These are phyloP conservation scores for Aspergillus chevalieri DNA, from an alignment of 2,329 filamentous ascomycete genomes.

Conservation along the genomic window DNA sequence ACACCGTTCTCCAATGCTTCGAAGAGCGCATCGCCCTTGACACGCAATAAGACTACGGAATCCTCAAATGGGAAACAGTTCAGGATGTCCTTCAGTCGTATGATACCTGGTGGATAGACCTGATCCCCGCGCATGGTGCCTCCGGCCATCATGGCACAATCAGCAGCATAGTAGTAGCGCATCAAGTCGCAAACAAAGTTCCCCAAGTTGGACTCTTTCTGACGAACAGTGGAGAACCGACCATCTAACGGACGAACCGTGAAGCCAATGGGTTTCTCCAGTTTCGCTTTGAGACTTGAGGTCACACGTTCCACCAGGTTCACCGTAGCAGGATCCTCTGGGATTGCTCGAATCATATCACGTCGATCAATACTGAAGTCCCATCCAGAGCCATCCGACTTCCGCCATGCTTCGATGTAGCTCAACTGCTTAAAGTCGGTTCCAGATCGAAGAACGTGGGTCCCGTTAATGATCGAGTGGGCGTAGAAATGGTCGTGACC, in stretches of 20 bases:
- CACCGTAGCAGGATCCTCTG: slow-evolving; percentile 56
- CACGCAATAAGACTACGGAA: slow-evolving; percentile 69
- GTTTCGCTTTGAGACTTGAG: slow-evolving; percentile 64
- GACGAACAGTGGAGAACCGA: slow-evolving; percentile 74
- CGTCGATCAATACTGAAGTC: slow-evolving; percentile 70
- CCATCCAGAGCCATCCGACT: slow-evolving; percentile 54
- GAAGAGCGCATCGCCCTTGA: slow-evolving; percentile 65
- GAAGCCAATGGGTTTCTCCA: slow-evolving; percentile 78
- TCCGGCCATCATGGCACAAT: slow-evolving; percentile 77
- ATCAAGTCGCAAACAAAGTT: slow-evolving; percentile 93
- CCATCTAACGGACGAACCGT: slow-evolving; percentile 77
- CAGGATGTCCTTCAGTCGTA: slow-evolving; percentile 74
- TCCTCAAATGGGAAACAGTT: slow-evolving; percentile 92
- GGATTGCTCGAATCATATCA: slow-evolving; percentile 64
- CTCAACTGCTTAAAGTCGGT: slow-evolving; percentile 90
- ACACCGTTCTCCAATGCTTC: slow-evolving; percentile 83
- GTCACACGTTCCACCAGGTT: slow-evolving; percentile 64
- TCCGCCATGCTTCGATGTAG: slow-evolving; percentile 71
- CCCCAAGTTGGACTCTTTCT: slow-evolving; percentile 73
- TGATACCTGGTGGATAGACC: slow-evolving; percentile 73
- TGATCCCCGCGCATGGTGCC: slow-evolving; percentile 85
- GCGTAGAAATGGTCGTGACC: slow-evolving; percentile 88
- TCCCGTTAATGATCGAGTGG: slow-evolving; percentile 69
- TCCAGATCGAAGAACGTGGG: slow-evolving; percentile 78
- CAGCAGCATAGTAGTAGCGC: slow-evolving; percentile 72